Percentiles rank a stretch among this genome's conserved stretches.
Conservation (phyloP, 2,329 filamentous ascomycete species). For the Xylaria sp. region DNA sequence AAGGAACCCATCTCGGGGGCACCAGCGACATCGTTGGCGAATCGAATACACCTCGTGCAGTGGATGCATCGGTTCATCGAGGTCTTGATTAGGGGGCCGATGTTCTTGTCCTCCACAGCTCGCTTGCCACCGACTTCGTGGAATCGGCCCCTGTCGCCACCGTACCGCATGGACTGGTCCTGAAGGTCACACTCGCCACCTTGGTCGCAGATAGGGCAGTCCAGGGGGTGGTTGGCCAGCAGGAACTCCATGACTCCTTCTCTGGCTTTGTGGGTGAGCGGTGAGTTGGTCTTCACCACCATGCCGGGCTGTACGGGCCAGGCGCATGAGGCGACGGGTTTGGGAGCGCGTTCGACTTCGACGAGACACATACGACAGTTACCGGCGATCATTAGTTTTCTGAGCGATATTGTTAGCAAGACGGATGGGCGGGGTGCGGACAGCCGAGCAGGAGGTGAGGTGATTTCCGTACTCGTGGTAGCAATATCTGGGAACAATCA, state of each 20-base stretch:
- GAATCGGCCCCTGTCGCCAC: slow-evolving; percentile 93
- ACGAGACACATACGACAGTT: slow-evolving; percentile 99
- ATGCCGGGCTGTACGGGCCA: slow-evolving; percentile 99
- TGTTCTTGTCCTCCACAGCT: slow-evolving; percentile 99
- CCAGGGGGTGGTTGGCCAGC: slow-evolving; percentile 93
- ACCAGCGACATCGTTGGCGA: slow-evolving; percentile 96
- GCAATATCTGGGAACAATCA: slow-evolving; percentile 69
- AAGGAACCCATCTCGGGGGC: slow-evolving; percentile 94
- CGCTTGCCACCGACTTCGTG: slow-evolving; percentile 96
- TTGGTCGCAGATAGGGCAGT: slow-evolving; percentile 98
- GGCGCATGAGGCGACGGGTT: slow-evolving; percentile 97
- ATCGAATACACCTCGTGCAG: slow-evolving; percentile 97
- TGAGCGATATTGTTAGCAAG: slow-evolving; percentile 60
- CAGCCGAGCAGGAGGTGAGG: slow-evolving; percentile 28
- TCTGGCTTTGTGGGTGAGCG: slow-evolving; percentile 94
- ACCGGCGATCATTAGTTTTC: slow-evolving; percentile 98
- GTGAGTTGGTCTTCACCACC: slow-evolving; percentile 98
- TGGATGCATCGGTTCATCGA: slow-evolving; percentile 99
- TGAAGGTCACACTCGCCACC: slow-evolving; percentile 99
- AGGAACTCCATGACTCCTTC: slow-evolving; percentile 99
- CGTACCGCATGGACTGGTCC: slow-evolving; percentile 99
- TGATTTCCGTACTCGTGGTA: slow-evolving; percentile 86
- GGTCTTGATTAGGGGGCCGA: slow-evolving; percentile 97
- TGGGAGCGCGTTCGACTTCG: slow-evolving; percentile 95
- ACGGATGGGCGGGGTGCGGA: slow-evolving; percentile 18